Evolutionary conservation across 1,284 basidiomycete genomes (phyloP).

Genomic region (Marasmius oreades): DNA sequence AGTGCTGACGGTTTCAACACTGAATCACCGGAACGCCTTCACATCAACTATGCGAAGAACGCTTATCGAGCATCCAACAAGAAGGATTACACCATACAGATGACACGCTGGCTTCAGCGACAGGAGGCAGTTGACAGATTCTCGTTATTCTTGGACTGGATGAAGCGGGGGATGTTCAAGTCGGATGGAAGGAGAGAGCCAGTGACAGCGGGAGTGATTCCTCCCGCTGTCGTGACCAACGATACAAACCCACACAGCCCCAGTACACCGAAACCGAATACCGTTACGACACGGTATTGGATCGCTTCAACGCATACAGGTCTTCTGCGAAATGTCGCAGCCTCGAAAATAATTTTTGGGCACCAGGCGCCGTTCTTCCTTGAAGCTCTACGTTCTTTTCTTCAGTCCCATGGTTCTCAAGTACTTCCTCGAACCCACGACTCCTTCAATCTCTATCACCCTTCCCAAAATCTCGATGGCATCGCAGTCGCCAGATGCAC

Average conservation of each 20-base stretch:
- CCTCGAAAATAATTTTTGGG: too few relatives aligned
- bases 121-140: conserved; percentile 7
- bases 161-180: neutral
- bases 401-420: neutral
- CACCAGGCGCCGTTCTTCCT: too few relatives aligned
- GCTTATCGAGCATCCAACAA: conserved; percentile 24
- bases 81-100: conserved; percentile 27
- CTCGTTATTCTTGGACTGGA: conserved; percentile 19
- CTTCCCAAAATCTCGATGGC: neutral
- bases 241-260: too few relatives aligned
- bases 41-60: conserved; percentile 27
- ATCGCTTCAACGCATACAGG: too few relatives aligned
- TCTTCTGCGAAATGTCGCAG: too few relatives aligned
- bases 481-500: neutral
- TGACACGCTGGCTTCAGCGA: conserved; percentile 27
- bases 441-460: neutral
- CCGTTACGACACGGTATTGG: too few relatives aligned
- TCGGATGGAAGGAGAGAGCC: neutral
- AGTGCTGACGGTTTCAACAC: conserved; percentile 12
- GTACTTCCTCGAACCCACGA: neutral
- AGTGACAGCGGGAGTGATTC: neutral
- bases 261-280: too few relatives aligned
- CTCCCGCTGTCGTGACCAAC: too few relatives aligned
- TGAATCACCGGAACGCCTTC: conserved; percentile 18
- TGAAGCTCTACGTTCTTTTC: neutral